A percentile compares a stretch with the other conserved stretches of the same genome.
Conservation (phyloP, 208 protist genomes). For the Vickermania ingenoplastis region DNA sequence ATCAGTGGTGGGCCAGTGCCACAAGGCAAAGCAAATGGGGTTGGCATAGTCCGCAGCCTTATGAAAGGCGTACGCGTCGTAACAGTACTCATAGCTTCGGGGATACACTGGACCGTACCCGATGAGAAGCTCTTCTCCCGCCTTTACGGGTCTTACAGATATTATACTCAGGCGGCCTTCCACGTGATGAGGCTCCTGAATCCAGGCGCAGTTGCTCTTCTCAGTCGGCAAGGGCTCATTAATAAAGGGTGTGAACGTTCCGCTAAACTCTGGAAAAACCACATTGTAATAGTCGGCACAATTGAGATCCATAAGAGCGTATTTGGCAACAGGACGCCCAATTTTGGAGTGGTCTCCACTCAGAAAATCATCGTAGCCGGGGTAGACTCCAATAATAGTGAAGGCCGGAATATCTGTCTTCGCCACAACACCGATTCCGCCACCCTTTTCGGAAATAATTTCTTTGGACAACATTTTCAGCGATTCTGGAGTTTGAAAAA, state of each 20-base stretch:
- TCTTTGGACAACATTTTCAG: slow-evolving; percentile 29
- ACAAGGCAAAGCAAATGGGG: slow-evolving; percentile 46
- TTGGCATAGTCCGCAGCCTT: slow-evolving; percentile 23
- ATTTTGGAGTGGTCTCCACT: slow-evolving; percentile 72
- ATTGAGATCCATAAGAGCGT: slow-evolving; percentile 77
- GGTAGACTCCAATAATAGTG: slow-evolving; percentile 71
- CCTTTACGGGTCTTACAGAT: slow-evolving; percentile 41
- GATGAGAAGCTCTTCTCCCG: slow-evolving; percentile 77
- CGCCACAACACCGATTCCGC: slow-evolving; percentile 57
- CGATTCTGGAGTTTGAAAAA: slow-evolving; percentile 47
- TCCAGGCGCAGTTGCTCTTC: slow-evolving; percentile 81
- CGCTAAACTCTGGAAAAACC: slow-evolving; percentile 70
- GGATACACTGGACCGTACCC: slow-evolving; percentile 80
- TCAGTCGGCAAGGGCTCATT: slow-evolving; percentile 74
- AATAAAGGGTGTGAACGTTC: slow-evolving; percentile 77
- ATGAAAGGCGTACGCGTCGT: slow-evolving; percentile 76
- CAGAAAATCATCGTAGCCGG: slow-evolving; percentile 60
- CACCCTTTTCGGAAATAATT: slow-evolving; percentile 33
- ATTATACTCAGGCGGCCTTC: slow-evolving; percentile 72
- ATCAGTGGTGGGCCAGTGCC: slow-evolving; percentile 53
- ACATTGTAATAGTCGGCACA: slow-evolving; percentile 79
- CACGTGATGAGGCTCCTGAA: slow-evolving; percentile 56
- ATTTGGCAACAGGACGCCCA: slow-evolving; percentile 49
- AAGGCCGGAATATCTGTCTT: slow-evolving; percentile 50
- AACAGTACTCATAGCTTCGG: slow-evolving; percentile 58